Base-by-base conservation (phyloP, 371 early-diverging fungal species). In the Parasitella parasitica region DNA sequence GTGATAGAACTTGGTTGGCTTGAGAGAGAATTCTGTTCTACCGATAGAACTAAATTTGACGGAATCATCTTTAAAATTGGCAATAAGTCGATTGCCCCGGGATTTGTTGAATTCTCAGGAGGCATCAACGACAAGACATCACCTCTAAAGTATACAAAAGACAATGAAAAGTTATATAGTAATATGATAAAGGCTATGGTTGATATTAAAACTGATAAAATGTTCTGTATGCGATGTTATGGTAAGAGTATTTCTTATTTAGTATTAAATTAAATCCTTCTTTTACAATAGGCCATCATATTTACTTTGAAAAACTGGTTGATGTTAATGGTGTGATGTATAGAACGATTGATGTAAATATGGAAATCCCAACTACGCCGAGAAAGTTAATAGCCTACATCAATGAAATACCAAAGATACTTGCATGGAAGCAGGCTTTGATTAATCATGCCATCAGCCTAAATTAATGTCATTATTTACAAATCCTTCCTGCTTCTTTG, bases 391-490 rank as follows among this genome's bases (percentile, higher is more conserved):
- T 34, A 32, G 54, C 34, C 24, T 56, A 22, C 20, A 37, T 62
- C 22, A 54, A 46, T 28, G 35, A 62, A 55, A 50, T 55, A 2
- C 62, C 62, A 16, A 37, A n/a, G 26, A 55, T 55, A 5, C 24
- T 55, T 36, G 55, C 48, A 16, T 62, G 62, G 56, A 62, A 62
- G 26, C 34, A 62, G 15, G 62, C 16, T 34, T 26, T 62, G 16
- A 38, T 36, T 35, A 32, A 38, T 18, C 56, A 56, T 28, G 46
- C 46, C 7, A 18, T 49, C 38, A n/a, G 18, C 15, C 11, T 41
- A 26, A 56, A 39, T 41, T 56, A 50, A 12, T 50, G 8, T 30
- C 32, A 30, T 30, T 5, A 53, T 30, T 11, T 53, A 59, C 52
- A 20, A 54, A 37, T 36, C 59, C 59, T n/a, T 58, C 49, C 49